Evolutionary conservation across 176 grass and related monocot species (phyloP).

Genomic region (Oryza longistaminata): DNA sequence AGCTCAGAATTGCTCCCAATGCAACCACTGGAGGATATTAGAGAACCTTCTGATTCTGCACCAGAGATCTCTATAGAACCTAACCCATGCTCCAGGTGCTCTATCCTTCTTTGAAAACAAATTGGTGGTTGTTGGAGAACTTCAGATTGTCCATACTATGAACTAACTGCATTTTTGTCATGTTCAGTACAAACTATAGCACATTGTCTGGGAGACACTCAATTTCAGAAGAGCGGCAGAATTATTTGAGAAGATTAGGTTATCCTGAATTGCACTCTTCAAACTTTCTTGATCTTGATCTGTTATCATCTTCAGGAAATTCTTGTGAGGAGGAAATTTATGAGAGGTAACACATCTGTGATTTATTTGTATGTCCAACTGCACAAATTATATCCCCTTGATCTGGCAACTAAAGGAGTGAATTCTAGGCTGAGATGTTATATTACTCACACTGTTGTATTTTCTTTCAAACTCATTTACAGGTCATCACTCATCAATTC

Average conservation of each 20-base stretch:
- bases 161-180: conserved; percentile 18
- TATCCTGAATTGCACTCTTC: conserved; percentile 74
- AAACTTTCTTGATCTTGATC: conserved; percentile 92
- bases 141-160: not conserved
- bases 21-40: conserved; percentile 54
- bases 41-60: conserved; percentile 72
- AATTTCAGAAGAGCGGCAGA: conserved; percentile 58
- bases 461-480: conserved; percentile 23
- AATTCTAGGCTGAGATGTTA: not conserved
- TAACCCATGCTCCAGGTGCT: conserved; percentile 60
- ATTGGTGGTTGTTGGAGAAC: conserved; percentile 4
- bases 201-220: conserved; percentile 46
- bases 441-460: not conserved
- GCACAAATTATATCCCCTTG: conserved; percentile 3
- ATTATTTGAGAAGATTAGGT: conserved; percentile 60
- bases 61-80: conserved; percentile 75
- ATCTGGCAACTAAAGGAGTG: not conserved
- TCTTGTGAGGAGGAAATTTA: conserved; percentile 77
- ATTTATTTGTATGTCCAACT: not conserved
- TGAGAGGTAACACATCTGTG: conserved; percentile 60
- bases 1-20: conserved; percentile 52
- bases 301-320: conserved; percentile 87
- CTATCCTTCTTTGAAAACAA: not conserved
- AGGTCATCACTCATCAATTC: conserved; percentile 82
- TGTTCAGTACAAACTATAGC: conserved; percentile 49